Percentiles rank a stretch among this genome's conserved stretches.
Evolutionary conservation across 1,284 basidiomycete genomes (phyloP).

Genomic region (Ustanciosporium gigantosporum): DNA sequence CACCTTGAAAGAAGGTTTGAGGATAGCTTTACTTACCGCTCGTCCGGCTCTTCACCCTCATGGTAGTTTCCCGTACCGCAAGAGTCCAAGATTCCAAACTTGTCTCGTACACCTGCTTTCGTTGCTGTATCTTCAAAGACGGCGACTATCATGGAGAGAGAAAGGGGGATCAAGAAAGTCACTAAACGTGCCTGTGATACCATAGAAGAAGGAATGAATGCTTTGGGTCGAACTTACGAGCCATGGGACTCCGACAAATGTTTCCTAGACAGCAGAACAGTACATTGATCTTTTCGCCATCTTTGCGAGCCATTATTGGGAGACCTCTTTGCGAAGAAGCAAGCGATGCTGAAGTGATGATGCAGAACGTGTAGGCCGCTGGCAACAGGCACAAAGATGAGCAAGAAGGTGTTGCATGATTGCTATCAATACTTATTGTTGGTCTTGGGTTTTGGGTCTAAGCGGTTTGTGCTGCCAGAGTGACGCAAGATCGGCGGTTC

Average conservation of each 20-base stretch:
- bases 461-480: no score
- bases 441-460: no score
- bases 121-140: constrained; percentile 45
- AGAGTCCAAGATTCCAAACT: constrained; percentile 49
- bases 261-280: constrained; percentile 58
- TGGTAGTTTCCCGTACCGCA: constrained; percentile 56
- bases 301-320: not conserved
- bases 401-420: not conserved
- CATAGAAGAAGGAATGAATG: no score
- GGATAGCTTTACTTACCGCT: constrained; percentile 43
- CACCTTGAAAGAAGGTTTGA: no score
- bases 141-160: constrained; percentile 13
- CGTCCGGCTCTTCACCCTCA: constrained; percentile 53
- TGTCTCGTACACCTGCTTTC: constrained; percentile 21
- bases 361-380: no score
- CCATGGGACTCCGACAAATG: constrained; percentile 57
- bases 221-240: constrained; percentile 20
- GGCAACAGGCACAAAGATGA: no score
- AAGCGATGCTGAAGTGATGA: no score
- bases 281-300: constrained; percentile 40
- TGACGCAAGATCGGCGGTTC: no score
- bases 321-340: no score
- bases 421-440: no score
- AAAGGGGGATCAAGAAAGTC: not conserved
- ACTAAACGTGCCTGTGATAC: not conserved